Base-by-base conservation (phyloP, 768 basidiomycete species). In the Lentinula edodes region DNA sequence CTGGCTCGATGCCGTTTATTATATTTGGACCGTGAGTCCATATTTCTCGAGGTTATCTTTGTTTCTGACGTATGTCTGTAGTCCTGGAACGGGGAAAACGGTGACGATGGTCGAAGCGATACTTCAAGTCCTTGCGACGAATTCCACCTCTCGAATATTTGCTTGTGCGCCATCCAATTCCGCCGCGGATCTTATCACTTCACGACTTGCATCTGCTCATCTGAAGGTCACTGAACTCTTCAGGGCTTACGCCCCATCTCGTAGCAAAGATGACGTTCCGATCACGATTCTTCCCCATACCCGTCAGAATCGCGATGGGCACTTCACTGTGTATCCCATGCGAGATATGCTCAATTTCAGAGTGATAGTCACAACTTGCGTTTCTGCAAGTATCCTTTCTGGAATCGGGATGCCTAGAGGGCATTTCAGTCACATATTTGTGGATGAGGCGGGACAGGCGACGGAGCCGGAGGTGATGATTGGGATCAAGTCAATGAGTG, bases 361-460 rank as follows among this genome's bases (percentile, higher is more conserved):
- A 1, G 82, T 88, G 0, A 73, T 89, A n/a, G 81, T 90, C 8
- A 74, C 83, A 0, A 90, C 88, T 0, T 89, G 88, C 53, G 76
- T 85, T 8, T 87, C 88, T 0, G 83, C 85, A 0, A 82, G 83
- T 1, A 78, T 86, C 43, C 74, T 77, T 1, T 76, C 77, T 28
- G 82, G 81, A 0, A 76, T 88, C 42, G 87, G 87, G 0, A 75
- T 89, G 48, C 72, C 78, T 0, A 74, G 79, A 1, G 88, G 88
- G 0, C 83, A 88, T 68, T 90, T 83, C 68, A 79, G 75, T 8
- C 86, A 90, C 62, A 84, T 90, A 13, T 86, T 90, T 67, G 71
- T 88, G 8, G 88, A 90, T 64, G 88, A 90, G 67, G 88, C 87
- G 0, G 88, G 86, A 0, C 88, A 90, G 66, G 86, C 87, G 2